Base-by-base conservation (phyloP, 148 eudicot species). In the Diospyros kaki region DNA sequence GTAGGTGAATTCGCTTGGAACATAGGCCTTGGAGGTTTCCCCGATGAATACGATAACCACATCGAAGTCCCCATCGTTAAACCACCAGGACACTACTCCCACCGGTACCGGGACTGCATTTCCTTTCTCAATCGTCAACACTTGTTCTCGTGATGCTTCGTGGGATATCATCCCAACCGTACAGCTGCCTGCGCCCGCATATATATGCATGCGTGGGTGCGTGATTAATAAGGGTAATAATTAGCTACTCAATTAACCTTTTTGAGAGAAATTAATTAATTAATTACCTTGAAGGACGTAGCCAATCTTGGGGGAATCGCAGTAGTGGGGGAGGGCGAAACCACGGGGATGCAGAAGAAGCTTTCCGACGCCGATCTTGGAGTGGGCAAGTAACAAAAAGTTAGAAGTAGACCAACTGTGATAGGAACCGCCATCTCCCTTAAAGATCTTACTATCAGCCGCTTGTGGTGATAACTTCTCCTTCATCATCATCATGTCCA, bases 1-100 rank as follows among this genome's bases (percentile, higher is more conserved):
- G 43, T 84, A 84, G 59, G 79, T 80, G 66, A 86, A 68, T 13
- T 72, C n/a, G n/a, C 87, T 87, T 0, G 81, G 79, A 2, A 46
- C 75, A 2, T 51, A 52, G 0, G 80, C 68, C 8, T 70, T 64
- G 5, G 11, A 65, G n/a, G 82, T 84, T 58, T 86, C 83, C 5
- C 89, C 91, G 0, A 88, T 66, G 79, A 82, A 86, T 0, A 88
- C 71, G 3, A 84, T 41, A 9, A 75, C 60, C 3, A 73, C 15
- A 0, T 74, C 83, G 0, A 81, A 50, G 58, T 86, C 87, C 39
- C 77, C 77, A 12, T 81, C 79, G 39, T 88, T 88, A 64, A 71
- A 88, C 91, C 91, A 88, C 91, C 89, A 88, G 3, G 91, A 88
- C 6, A 82, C 72, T 2, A 8, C 72, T 5, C 89, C 89, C 2